Base-by-base conservation (phyloP, 176 grass and related monocot genomes). In the Cenchrus americanus region DNA sequence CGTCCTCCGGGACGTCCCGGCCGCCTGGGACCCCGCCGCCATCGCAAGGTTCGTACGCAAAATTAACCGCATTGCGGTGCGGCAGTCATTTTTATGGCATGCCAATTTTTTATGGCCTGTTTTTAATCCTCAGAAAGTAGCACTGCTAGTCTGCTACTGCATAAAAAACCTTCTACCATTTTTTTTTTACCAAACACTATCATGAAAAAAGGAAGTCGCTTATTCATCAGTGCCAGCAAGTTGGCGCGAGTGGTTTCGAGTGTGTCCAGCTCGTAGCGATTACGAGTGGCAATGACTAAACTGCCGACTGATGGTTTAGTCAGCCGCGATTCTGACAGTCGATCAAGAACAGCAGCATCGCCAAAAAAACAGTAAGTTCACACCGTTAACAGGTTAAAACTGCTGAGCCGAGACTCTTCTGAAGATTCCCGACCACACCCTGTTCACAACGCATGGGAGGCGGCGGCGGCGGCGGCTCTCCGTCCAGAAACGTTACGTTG, bases 21-120 rank as follows among this genome's bases (percentile, higher is more conserved):
- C 89, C 21, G 70, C 69, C 14, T 99, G 93, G 93, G 91, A 99
- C 70, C 89, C 96, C 53, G 34, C 75, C 21, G 85, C 96, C 68
- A 86, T 91, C n/a, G 77, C 91, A 69, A 95, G 89, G 96, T 98
- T 55, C 50, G 57, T 30, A 22, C 60, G 14, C 32, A 17, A 46
- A 62, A 26, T 26, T 27, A 15, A 63, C 24, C 46, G 6, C 32
- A 65, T 8, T 15, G 37, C 54, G 3, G 0, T 15, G 37, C 54
- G 3, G 2, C 58, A 19, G 27, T 41, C 37, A 37, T 32, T 54
- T 74, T 10, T 30, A 30, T 55, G 24, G 8, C 34, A 6, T 5
- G 14, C n/a, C n/a, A n/a, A n/a, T n/a, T 12, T 1, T 51, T 27
- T 27, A 9, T 48, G 26, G 21, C 3, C 13, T 12, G n/a, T n/a